These are phyloP conservation scores for Monilinia fructigena DNA, from an alignment of 2,329 filamentous ascomycete genomes.

Conservation along the genomic window DNA sequence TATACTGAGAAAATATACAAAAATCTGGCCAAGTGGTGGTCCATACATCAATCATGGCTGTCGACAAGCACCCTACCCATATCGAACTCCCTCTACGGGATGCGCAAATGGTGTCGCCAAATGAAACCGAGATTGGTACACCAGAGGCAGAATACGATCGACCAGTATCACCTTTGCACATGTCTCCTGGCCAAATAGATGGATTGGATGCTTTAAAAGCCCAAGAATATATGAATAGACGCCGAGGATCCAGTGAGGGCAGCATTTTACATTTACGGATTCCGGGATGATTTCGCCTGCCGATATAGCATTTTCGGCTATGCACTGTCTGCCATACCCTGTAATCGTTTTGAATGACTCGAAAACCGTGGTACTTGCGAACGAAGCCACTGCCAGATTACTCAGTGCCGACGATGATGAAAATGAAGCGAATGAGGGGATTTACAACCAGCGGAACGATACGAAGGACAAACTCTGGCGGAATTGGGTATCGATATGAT, in stretches of 20 bases:
- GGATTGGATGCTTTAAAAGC: slow-evolving; percentile 34
- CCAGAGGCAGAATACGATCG: slow-evolving; percentile 22
- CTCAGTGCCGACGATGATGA: slow-evolving; percentile 55
- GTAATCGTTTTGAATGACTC: slow-evolving; percentile 64
- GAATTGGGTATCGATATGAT: slow-evolving; percentile 73
- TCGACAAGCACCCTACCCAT: slow-evolving; percentile 16
- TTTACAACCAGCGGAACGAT: slow-evolving; percentile 50
- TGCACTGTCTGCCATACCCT: slow-evolving; percentile 74
- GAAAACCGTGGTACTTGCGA: slow-evolving; percentile 71
- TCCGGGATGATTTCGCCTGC: slow-evolving; percentile 48
- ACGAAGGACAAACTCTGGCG: slow-evolving; percentile 64
- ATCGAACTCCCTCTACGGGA: slow-evolving; percentile 9
- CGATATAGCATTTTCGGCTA: slow-evolving; percentile 62
- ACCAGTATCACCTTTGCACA: slow-evolving; percentile 34
- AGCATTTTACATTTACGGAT: slow-evolving; percentile 40
- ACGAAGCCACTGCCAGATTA: slow-evolving; percentile 71
- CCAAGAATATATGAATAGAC: slow-evolving; percentile 28
- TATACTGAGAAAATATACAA: background rate
- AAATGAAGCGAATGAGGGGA: slow-evolving; percentile 42
- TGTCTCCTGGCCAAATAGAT: slow-evolving; percentile 35
- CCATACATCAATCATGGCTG: slow-evolving; percentile 1
- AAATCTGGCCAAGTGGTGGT: background rate
- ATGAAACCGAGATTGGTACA: slow-evolving; percentile 9
- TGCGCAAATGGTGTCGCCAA: background rate
- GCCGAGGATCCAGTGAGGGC: slow-evolving; percentile 24